phyloP scores from a whole-genome alignment of 2,329 filamentous ascomycete genomes.

The Paramyrothecium roridum region DNA sequence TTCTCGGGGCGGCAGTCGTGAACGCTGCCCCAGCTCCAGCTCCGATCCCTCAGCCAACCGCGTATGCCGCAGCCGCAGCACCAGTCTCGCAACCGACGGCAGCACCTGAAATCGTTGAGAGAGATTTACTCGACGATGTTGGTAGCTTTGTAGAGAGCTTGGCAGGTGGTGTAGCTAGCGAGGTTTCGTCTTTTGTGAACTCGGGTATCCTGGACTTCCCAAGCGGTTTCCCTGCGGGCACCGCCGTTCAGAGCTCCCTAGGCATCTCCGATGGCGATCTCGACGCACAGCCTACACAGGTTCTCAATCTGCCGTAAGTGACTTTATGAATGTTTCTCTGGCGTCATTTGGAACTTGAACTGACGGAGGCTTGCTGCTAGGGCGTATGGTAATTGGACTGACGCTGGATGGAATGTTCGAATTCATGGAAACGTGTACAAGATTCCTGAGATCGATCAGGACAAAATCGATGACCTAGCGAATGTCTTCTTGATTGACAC shows the following conservation, averaged over 20 bases:
- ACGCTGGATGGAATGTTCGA: constrained; percentile 72
- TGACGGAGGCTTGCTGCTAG: constrained; percentile 16
- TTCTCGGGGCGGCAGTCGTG: not conserved
- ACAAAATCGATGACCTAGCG: constrained; percentile 65
- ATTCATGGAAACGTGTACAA: constrained; percentile 83
- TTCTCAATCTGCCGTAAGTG: constrained; percentile 63
- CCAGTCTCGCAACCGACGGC: constrained; percentile 20
- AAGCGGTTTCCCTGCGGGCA: constrained; percentile 61
- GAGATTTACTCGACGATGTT: constrained; percentile 36
- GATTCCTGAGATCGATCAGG: constrained; percentile 63
- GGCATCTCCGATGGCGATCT: constrained; percentile 57
- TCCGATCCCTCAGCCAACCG: constrained; percentile 9
- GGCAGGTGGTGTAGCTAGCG: constrained; percentile 48
- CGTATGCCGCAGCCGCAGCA: constrained; percentile 7
- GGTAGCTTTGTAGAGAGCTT: constrained; percentile 49
- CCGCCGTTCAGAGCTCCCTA: constrained; percentile 57
- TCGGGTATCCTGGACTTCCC: constrained; percentile 67
- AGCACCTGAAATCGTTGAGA: constrained; percentile 17
- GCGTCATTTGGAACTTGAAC: not conserved
- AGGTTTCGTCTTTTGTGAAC: constrained; percentile 57
- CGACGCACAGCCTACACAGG: constrained; percentile 62
- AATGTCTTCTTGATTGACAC: constrained; percentile 68
- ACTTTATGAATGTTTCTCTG: not conserved
- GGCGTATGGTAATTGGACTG: constrained; percentile 75
- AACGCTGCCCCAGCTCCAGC: not conserved